Evolutionary conservation across 495 filamentous ascomycete genomes (phyloP).

Genomic region (Penicillium subrubescens): DNA sequence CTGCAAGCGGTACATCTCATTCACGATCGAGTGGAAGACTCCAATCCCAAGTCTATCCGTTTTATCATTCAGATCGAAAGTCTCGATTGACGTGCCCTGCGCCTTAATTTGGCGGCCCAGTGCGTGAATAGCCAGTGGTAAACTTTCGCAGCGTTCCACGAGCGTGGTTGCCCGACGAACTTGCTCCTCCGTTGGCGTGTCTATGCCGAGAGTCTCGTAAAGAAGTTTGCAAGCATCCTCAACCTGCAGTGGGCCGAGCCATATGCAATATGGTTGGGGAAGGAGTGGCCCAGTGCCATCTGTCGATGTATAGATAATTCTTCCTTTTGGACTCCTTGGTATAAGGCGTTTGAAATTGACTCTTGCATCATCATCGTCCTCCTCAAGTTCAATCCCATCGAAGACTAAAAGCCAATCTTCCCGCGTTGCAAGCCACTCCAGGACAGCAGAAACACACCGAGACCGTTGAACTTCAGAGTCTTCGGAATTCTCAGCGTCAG

Average conservation of each 20-base stretch:
- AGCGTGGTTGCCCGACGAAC: slow-evolving; percentile 61
- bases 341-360: slow-evolving; percentile 62
- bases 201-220: slow-evolving; percentile 57
- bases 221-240: slow-evolving; percentile 61
- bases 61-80: neutral
- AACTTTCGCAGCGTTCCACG: slow-evolving; percentile 66
- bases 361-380: slow-evolving; percentile 49
- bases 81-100: slow-evolving; percentile 67
- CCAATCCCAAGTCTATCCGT: neutral
- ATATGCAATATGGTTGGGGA: slow-evolving; percentile 70
- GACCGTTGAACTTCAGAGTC: slow-evolving; percentile 34
- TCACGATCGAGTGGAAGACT: neutral
- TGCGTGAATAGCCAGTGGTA: slow-evolving; percentile 78
- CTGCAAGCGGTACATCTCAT: neutral
- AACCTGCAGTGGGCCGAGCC: slow-evolving; percentile 58
- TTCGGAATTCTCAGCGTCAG: neutral
- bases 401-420: slow-evolving; percentile 75
- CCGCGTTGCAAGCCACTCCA: slow-evolving; percentile 66
- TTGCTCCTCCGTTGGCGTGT: slow-evolving; percentile 56
- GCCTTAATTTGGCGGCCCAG: slow-evolving; percentile 73
- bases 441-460: slow-evolving; percentile 54
- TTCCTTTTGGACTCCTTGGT: slow-evolving; percentile 66
- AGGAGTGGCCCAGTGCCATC: slow-evolving; percentile 58
- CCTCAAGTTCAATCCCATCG: slow-evolving; percentile 71
- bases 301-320: slow-evolving; percentile 76